Percentiles rank a stretch among this genome's conserved stretches.
phyloP scores from a whole-genome alignment of 192 early-diverging fungal genomes.

The Backusella luteola region DNA sequence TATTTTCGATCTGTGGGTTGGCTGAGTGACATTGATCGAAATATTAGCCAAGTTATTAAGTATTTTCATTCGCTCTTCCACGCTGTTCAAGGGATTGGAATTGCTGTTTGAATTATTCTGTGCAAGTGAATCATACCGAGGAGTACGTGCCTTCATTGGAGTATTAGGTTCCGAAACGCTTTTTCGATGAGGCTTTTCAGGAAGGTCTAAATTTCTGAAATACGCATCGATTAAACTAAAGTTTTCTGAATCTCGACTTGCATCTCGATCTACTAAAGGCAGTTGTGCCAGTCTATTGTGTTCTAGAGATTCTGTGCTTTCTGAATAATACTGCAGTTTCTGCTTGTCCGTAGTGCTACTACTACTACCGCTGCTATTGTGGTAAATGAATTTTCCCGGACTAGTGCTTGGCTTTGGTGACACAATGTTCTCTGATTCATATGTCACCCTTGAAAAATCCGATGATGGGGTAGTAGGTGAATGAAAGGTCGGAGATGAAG shows the following conservation, averaged over 20 bases:
- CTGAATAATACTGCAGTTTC: not conserved
- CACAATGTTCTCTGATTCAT: not conserved
- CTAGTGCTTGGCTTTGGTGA: not conserved
- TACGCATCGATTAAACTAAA: not conserved
- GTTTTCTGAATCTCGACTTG: not conserved
- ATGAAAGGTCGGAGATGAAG: not conserved
- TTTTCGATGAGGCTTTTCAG: not conserved
- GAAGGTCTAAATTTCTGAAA: not conserved
- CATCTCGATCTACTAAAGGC: not conserved
- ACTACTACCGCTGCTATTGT: not conserved
- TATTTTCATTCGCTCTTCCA: not conserved
- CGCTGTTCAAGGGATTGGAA: not conserved
- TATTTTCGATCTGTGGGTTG: conserved; percentile 62
- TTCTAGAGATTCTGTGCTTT: not conserved
- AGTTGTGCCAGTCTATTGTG: not conserved
- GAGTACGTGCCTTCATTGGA: not conserved
- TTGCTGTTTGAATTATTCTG: not conserved
- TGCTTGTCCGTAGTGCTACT: not conserved
- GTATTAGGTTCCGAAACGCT: not conserved
- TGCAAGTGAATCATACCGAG: not conserved
- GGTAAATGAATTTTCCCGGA: not conserved
- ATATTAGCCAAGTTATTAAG: conserved; percentile 15
- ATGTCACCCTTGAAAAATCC: not conserved
- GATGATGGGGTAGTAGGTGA: not conserved
- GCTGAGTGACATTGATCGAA: conserved; percentile 40